These are phyloP conservation scores for Sphaerobolus stellatus DNA, from an alignment of 1,284 basidiomycete genomes.

Conservation along the genomic window DNA sequence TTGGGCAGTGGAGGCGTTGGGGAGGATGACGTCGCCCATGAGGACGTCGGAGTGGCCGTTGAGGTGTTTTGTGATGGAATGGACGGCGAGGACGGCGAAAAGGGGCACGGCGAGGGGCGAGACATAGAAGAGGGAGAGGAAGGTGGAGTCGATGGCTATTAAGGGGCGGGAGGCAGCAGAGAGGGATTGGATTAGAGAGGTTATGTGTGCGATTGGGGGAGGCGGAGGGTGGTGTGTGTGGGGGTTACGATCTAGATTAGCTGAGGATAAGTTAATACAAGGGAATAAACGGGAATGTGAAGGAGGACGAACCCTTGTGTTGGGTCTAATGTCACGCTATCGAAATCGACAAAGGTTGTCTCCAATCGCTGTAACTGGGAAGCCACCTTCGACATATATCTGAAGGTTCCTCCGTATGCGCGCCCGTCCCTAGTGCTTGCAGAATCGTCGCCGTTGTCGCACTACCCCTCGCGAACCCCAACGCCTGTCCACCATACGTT, in stretches of 20 bases:
- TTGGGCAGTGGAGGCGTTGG: background rate
- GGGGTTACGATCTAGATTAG: slow-evolving; percentile 97
- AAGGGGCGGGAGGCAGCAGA: slow-evolving; percentile 47
- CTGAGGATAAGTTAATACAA: slow-evolving; percentile 37
- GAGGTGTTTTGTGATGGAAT: slow-evolving; percentile 88
- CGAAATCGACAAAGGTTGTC: slow-evolving; percentile 85
- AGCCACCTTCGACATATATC: slow-evolving; percentile 83
- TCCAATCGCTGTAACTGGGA: slow-evolving; percentile 69
- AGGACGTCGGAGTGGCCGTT: slow-evolving; percentile 93
- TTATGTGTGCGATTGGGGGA: slow-evolving; percentile 77
- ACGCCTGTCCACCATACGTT: no score
- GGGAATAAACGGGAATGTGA: background rate
- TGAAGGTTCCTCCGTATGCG: slow-evolving; percentile 94
- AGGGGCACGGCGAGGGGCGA: slow-evolving; percentile 72
- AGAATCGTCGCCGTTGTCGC: slow-evolving; percentile 85
- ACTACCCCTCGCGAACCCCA: slow-evolving; percentile 87
- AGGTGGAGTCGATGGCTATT: slow-evolving; percentile 91
- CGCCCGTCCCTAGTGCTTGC: slow-evolving; percentile 68
- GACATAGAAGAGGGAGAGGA: slow-evolving; percentile 89
- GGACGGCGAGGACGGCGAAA: slow-evolving; percentile 81
- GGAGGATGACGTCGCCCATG: slow-evolving; percentile 72
- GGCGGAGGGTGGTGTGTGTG: slow-evolving; percentile 91
- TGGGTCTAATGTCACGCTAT: slow-evolving; percentile 65
- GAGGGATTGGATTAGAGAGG: slow-evolving; percentile 45
- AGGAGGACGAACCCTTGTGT: slow-evolving; percentile 85